Conservation (phyloP, 1,139 yeast species). For the Taphrina deformans region DNA sequence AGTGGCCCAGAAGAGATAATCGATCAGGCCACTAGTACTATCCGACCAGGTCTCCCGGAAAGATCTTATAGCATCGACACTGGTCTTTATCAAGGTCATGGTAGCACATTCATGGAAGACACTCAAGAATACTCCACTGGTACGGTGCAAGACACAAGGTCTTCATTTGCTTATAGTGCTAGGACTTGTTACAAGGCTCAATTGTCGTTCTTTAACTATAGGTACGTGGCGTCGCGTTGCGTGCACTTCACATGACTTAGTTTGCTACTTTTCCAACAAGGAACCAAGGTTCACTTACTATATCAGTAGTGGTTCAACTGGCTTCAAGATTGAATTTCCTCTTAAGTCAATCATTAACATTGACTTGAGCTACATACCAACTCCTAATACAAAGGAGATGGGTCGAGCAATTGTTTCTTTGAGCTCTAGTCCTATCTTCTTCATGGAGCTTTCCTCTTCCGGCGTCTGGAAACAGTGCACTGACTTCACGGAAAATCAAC, state of each 20-base stretch:
- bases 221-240: slow-evolving; percentile 45
- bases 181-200: slow-evolving; percentile 36
- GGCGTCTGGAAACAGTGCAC: slow-evolving; percentile 42
- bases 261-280: slow-evolving; percentile 41
- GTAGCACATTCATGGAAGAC: background rate
- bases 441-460: slow-evolving; percentile 39
- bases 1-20: slow-evolving; percentile 37
- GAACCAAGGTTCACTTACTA: slow-evolving; percentile 42
- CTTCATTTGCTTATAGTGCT: background rate
- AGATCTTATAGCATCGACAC: slow-evolving; percentile 50
- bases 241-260: slow-evolving; percentile 40
- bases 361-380: background rate
- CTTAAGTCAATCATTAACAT: slow-evolving; percentile 38
- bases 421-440: slow-evolving; percentile 41
- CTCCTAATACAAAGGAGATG: slow-evolving; percentile 1
- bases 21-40: background rate
- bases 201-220: slow-evolving; percentile 42
- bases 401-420: slow-evolving; percentile 9
- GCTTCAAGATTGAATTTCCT: slow-evolving; percentile 42
- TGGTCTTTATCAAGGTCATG: slow-evolving; percentile 50
- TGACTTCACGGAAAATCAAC: slow-evolving; percentile 44
- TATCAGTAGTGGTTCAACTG: slow-evolving; percentile 41
- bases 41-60: slow-evolving; percentile 59
- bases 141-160: background rate
- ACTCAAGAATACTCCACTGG: background rate